A percentile compares a stretch with the other conserved stretches of the same genome.
phyloP scores from a whole-genome alignment of 129 eudicot genomes.

The Solidago caesia region DNA sequence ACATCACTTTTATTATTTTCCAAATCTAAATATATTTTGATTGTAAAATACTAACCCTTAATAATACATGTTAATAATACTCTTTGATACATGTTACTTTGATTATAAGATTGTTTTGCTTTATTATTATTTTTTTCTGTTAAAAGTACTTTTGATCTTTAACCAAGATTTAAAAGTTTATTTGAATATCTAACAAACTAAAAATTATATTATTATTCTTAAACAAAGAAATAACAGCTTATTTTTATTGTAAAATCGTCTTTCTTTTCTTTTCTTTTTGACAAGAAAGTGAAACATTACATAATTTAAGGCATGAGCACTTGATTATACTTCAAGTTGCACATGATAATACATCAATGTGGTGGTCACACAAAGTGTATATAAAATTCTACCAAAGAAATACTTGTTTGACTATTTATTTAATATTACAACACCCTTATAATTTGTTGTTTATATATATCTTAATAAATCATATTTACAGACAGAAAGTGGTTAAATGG shows the following conservation, averaged over 20 bases:
- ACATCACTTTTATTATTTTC: too few species aligned
- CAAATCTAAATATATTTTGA: too few species aligned
- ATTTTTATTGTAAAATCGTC: neutral
- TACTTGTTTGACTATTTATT: slow-evolving; percentile 12
- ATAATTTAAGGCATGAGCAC: slow-evolving; percentile 23
- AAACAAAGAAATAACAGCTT: neutral
- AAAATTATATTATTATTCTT: neutral
- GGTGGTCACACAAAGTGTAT: slow-evolving; percentile 39
- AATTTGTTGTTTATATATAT: too few species aligned
- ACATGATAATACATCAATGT: slow-evolving; percentile 37
- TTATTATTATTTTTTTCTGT: too few species aligned
- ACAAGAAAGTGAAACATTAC: slow-evolving; percentile 17
- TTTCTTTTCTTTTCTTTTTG: slow-evolving; percentile 10
- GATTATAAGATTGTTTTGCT: too few species aligned
- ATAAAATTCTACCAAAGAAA: neutral
- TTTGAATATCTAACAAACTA: neutral
- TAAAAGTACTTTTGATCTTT: neutral
- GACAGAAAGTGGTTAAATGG: too few species aligned
- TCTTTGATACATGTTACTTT: neutral
- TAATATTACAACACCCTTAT: neutral
- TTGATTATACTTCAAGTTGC: slow-evolving; percentile 29
- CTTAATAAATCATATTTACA: too few species aligned
- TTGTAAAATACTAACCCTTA: too few species aligned
- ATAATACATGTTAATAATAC: too few species aligned
- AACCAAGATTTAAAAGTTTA: neutral